These are phyloP conservation scores for Pythium chondricola DNA, from an alignment of 352 stramenopile species.

Conservation along the genomic window DNA sequence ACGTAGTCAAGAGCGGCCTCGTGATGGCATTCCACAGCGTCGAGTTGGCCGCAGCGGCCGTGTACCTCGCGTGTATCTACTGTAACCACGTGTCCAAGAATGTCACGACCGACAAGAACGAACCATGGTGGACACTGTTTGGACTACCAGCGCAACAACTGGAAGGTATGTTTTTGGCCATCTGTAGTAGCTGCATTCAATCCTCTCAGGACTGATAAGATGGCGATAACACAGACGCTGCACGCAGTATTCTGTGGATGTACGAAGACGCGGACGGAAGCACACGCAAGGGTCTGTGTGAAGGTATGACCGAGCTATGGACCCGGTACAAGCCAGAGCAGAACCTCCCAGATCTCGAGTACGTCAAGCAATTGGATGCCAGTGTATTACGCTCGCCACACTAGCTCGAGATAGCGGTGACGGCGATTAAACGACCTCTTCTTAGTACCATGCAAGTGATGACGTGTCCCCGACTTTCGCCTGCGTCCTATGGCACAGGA, in stretches of 20 bases:
- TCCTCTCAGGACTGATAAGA: no score
- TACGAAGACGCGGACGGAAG: conserved; percentile 42
- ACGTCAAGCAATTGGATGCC: conserved; percentile 49
- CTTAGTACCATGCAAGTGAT: no score
- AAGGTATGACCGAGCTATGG: conserved; percentile 48
- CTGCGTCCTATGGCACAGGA: no score
- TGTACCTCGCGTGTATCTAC: conserved; percentile 71
- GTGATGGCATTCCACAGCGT: conserved; percentile 45
- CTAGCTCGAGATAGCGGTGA: no score
- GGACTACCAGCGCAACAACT: conserved; percentile 41
- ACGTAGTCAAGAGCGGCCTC: conserved; percentile 50
- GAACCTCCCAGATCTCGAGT: conserved; percentile 58
- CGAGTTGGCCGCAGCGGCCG: conserved; percentile 49
- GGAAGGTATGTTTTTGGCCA: conserved; percentile 23
- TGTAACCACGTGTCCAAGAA: conserved; percentile 42
- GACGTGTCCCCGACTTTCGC: no score
- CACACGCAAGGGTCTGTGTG: conserved; percentile 28
- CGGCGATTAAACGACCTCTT: no score
- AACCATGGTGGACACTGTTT: conserved; percentile 67
- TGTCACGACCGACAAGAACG: conserved; percentile 52
- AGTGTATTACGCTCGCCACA: conserved; percentile 15
- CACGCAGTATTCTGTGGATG: conserved; percentile 53
- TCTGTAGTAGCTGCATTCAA: not conserved
- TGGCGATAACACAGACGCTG: not conserved
- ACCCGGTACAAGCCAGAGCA: conserved; percentile 38